Conservation (phyloP, 176 grass and related monocot species). For the Sorghum bicolor region Sorghum_bicolor_NCBIv3 NC_012873.2:8309001-8309500, state of each 20-base stretch:
- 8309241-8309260: no score
- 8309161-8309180: no score
- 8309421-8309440: background rate
- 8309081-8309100: slow-evolving; percentile 13
- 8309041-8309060: background rate
- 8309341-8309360: background rate
- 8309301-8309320: no score
- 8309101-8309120: no score
- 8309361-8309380: background rate
- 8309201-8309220: no score
- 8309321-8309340: no score
- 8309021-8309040: background rate
- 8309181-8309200: no score
- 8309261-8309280: no score
- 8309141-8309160: no score
- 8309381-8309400: slow-evolving; percentile 9
- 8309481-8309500: slow-evolving; percentile 27
- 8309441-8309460: slow-evolving; percentile 21
- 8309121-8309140: no score
- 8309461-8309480: slow-evolving; percentile 31
- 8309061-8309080: background rate
- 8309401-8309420: background rate
- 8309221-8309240: no score
- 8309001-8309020: background rate
- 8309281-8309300: no score